phyloP scores from a whole-genome alignment of 805 yeast genomes.

The Hanseniaspora nectarophila region DNA sequence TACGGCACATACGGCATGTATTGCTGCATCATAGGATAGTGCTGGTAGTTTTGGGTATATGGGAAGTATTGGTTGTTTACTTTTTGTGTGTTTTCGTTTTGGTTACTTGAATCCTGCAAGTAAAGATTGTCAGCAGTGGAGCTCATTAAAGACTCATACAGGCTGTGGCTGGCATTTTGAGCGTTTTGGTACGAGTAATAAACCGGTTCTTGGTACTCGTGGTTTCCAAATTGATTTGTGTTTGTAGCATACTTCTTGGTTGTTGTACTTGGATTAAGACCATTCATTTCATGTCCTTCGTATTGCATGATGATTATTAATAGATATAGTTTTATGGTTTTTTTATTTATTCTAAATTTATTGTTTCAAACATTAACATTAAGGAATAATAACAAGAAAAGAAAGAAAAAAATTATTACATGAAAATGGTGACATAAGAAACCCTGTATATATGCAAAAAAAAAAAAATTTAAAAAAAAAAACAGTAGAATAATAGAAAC shows the following conservation, averaged over 20 bases:
- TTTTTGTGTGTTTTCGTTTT: not conserved
- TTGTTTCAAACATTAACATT: too few relatives aligned
- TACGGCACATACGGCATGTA: not conserved
- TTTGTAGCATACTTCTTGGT: not conserved
- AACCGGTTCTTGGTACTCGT: not conserved
- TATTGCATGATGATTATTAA: not conserved
- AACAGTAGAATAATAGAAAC: too few relatives aligned
- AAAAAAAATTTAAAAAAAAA: too few relatives aligned
- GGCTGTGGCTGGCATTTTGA: not conserved
- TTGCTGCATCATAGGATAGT: not conserved
- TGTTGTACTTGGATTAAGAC: not conserved
- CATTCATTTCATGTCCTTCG: not conserved
- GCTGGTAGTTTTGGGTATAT: slow-evolving; percentile 2
- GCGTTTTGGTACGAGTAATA: not conserved
- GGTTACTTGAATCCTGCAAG: not conserved
- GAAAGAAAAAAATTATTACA: too few relatives aligned
- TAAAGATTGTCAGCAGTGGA: not conserved
- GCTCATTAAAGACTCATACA: not conserved
- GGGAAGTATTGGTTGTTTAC: not conserved
- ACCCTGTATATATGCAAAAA: too few relatives aligned
- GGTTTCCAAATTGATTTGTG: not conserved
- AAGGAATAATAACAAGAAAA: too few relatives aligned
- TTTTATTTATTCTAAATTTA: too few relatives aligned
- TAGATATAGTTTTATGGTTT: not conserved
- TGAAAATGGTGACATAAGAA: too few relatives aligned